Evolutionary conservation across 78 protist genomes (phyloP).

Genomic region (Dictyostelium firmibasis): DNA sequence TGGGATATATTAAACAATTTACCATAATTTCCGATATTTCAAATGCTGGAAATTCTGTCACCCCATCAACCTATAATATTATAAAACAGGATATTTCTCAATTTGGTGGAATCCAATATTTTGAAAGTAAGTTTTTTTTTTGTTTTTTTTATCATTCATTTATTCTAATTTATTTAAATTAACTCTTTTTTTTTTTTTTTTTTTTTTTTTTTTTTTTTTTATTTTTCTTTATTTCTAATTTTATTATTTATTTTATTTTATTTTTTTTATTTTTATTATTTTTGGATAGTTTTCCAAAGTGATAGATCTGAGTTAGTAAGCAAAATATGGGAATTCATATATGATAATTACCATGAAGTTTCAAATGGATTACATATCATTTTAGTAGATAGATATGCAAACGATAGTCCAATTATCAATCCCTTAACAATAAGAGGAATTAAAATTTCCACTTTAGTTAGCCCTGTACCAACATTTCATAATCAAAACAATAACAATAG

Average conservation of each 20-base stretch:
- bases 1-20: slow-evolving; percentile 5
- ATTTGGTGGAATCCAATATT: slow-evolving; percentile 23
- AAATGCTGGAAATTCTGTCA: not conserved
- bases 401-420: slow-evolving; percentile 40
- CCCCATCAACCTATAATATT: not conserved
- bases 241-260: no score
- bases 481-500: not conserved
- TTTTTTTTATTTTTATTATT: not conserved
- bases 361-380: slow-evolving; percentile 37
- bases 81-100: slow-evolving; percentile 18
- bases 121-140: not conserved
- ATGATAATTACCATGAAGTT: slow-evolving; percentile 24
- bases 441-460: slow-evolving; percentile 4
- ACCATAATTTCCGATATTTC: slow-evolving; percentile 5
- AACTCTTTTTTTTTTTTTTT: not conserved
- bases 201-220: not conserved
- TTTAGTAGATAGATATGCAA: slow-evolving; percentile 23
- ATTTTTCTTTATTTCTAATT: not conserved
- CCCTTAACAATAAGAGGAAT: slow-evolving; percentile 33
- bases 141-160: no score
- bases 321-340: slow-evolving; percentile 59
- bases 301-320: slow-evolving; percentile 40
- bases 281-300: not conserved
- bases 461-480: slow-evolving; percentile 14
- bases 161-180: not conserved